Base-by-base conservation (phyloP, 257 asterid species). In the Plantago elongata region DNA sequence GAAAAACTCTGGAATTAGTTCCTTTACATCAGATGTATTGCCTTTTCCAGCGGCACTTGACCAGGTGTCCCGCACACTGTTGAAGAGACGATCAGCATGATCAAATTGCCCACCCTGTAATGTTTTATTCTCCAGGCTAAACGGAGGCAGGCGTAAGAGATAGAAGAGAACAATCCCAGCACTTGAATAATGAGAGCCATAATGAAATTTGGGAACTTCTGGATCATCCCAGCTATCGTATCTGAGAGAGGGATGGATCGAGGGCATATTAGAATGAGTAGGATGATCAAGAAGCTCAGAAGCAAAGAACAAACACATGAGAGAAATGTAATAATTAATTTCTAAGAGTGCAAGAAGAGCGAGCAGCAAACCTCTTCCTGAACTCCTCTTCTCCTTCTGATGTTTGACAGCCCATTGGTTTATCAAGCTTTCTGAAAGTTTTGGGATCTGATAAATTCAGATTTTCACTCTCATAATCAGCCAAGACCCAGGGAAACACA, bases 161-260 rank as follows among this genome's bases (percentile, higher is more conserved):
- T 93, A 93, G 81, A 93, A 93, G 63, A 93, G 97, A 64, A 93
- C 97, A 66, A 93, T 93, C 72, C 99, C 99, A 64, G 99, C 97
- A 60, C 99, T 93, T 29, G 99, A 89, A 71, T 93, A 93, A 74
- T 93, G 99, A 74, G 99, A 93, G 73, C 99, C 97, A 65, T 93
- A 93, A 77, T 93, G 99, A 74, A 93, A 93, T 65, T 93, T 93
- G 64, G 99, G 99, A 76, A 89, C 92, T 64, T 93, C 99, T 44
- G 99, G 99, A 79, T 93, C 99, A 87, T 93, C 99, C 99, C 99
- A 93, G 88, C 97, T 93, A 70, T 93, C 99, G 62, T 82, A 85
- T 76, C 99, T 93, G 80, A 54, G 34, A 72, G 55, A 52, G 61
- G 29, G 22, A 29, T 49, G 12, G 48, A 75, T 55, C 64, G 63